Evolutionary conservation across 306 rosid species (phyloP).

Genomic region (Prinsepia uniflora): DNA sequence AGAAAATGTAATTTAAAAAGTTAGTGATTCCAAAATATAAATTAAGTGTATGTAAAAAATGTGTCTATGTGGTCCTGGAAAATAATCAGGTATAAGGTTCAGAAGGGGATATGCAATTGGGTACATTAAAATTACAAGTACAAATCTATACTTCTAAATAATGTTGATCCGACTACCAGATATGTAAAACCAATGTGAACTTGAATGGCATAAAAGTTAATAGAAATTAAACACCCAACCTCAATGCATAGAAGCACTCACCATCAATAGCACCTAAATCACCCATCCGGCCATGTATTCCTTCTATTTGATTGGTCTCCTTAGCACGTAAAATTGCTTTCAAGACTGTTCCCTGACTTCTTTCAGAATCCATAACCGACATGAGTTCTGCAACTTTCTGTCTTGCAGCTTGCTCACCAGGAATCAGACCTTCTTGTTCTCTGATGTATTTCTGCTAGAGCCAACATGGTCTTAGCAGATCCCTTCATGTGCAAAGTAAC

Average conservation of each 20-base stretch:
- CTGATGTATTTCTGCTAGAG: slow-evolving; percentile 55
- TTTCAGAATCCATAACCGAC: slow-evolving; percentile 82
- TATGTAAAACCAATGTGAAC: neutral
- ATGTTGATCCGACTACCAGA: too few relatives aligned
- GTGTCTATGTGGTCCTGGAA: neutral
- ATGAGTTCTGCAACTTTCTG: slow-evolving; percentile 94
- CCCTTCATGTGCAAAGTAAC: slow-evolving; percentile 11
- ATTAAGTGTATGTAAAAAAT: neutral
- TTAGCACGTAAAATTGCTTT: slow-evolving; percentile 79
- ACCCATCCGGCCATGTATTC: slow-evolving; percentile 97
- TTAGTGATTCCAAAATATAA: slow-evolving; percentile 17
- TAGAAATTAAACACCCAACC: neutral
- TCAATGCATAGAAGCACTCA: slow-evolving; percentile 29
- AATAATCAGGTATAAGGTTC: neutral
- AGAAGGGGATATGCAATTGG: slow-evolving; percentile 8
- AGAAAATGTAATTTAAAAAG: slow-evolving; percentile 9
- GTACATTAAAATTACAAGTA: slow-evolving; percentile 4
- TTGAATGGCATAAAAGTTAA: slow-evolving; percentile 2
- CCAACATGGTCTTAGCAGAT: slow-evolving; percentile 21
- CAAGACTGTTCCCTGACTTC: slow-evolving; percentile 81
- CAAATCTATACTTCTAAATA: neutral
- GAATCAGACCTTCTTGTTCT: slow-evolving; percentile 76
- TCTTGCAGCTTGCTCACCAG: slow-evolving; percentile 90
- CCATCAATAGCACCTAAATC: slow-evolving; percentile 97
- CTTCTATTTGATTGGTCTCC: slow-evolving; percentile 66